Evolutionary conservation across 2,329 filamentous ascomycete species (phyloP).

Genomic region (Curvularia spicifera): DNA sequence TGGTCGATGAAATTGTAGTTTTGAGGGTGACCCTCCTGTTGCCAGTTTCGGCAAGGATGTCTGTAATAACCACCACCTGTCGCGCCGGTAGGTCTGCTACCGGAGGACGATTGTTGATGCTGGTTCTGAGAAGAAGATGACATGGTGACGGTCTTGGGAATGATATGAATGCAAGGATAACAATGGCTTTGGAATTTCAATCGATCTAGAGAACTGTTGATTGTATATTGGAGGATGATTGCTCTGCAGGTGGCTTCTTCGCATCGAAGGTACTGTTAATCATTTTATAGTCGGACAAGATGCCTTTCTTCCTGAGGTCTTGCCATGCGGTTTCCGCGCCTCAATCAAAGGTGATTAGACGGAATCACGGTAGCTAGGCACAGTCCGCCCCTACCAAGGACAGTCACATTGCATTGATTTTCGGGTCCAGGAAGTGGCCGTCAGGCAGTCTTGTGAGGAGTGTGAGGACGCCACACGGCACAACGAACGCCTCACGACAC

Average conservation of each 20-base stretch:
- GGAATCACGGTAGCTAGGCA: constrained; percentile 19
- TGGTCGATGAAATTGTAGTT: constrained; percentile 29
- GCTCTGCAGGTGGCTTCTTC: constrained; percentile 8
- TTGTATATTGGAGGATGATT: constrained; percentile 2
- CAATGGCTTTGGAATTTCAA: neutral
- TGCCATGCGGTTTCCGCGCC: constrained; percentile 28
- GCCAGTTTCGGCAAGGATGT: constrained; percentile 30
- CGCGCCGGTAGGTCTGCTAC: constrained; percentile 33
- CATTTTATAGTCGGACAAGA: constrained; percentile 27
- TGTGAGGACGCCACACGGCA: constrained; percentile 29
- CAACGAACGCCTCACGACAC: constrained; percentile 28
- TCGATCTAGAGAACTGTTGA: neutral
- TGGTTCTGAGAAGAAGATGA: constrained; percentile 20
- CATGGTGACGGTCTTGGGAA: constrained; percentile 18
- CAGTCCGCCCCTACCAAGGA: constrained; percentile 20
- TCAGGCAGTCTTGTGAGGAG: constrained; percentile 28
- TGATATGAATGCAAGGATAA: neutral
- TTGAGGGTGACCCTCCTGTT: constrained; percentile 28
- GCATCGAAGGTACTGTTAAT: constrained; percentile 9
- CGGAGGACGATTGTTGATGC: constrained; percentile 24
- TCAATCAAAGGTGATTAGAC: constrained; percentile 25
- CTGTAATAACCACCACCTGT: constrained; percentile 31
- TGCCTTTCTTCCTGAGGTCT: constrained; percentile 18
- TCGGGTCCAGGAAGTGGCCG: constrained; percentile 21
- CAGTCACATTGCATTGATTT: constrained; percentile 29